These are phyloP conservation scores for Borovskyia barvae DNA, from an alignment of 208 protist genomes.

Conservation along the genomic window DNA sequence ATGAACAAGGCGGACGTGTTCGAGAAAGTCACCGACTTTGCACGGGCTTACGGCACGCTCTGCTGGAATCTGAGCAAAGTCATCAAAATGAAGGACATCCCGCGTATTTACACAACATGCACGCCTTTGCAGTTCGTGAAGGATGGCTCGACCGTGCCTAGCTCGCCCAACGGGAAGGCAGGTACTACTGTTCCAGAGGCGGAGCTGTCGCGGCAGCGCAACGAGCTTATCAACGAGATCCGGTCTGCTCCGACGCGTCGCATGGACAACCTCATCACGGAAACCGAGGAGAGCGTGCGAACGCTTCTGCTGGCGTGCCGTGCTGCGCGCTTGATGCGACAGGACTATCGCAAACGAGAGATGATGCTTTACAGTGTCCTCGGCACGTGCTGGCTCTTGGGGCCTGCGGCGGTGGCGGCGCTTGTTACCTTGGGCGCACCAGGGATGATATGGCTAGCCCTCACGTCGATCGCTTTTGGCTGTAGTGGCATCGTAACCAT, in stretches of 20 bases:
- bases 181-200: conserved; percentile 26
- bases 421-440: conserved; percentile 25
- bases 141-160: background rate
- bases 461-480: conserved; percentile 14
- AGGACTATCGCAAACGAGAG: conserved; percentile 37
- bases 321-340: conserved; percentile 44
- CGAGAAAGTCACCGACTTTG: conserved; percentile 87
- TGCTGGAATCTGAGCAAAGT: conserved; percentile 93
- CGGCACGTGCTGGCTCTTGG: conserved; percentile 10
- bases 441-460: conserved; percentile 8
- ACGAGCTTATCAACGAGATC: conserved; percentile 57
- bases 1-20: conserved; percentile 91
- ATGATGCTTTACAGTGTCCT: conserved; percentile 13
- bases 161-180: background rate
- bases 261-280: conserved; percentile 76
- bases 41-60: conserved; percentile 81
- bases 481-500: conserved; percentile 12
- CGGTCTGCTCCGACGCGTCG: conserved; percentile 60
- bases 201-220: conserved; percentile 57
- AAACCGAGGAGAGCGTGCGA: conserved; percentile 59
- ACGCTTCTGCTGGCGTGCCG: conserved; percentile 50
- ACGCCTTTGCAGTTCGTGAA: conserved; percentile 22
- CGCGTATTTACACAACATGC: conserved; percentile 90
- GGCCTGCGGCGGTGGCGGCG: conserved; percentile 11
- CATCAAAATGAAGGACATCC: conserved; percentile 88